Conservation (phyloP, 1,284 basidiomycete species). For the Melampsora occidentalis region DNA sequence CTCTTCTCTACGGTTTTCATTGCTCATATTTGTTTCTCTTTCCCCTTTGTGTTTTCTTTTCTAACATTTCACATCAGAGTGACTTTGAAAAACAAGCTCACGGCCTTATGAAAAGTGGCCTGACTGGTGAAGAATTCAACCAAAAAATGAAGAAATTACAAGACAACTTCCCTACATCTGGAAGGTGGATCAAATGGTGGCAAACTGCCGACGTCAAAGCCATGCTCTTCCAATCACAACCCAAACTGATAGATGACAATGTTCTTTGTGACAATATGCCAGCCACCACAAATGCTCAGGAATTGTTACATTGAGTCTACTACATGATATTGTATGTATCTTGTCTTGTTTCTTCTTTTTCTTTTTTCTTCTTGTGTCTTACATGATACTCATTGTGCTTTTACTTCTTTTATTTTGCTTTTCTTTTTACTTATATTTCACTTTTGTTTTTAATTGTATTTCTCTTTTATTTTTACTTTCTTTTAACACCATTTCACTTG, state of each 20-base stretch:
- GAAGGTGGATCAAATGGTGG: conserved; percentile 20
- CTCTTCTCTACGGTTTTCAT: no score
- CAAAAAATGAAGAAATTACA: background rate
- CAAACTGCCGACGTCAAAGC: background rate
- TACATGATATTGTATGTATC: conserved; percentile 4
- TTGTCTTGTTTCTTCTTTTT: background rate
- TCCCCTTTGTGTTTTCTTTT: no score
- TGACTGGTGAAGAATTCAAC: background rate
- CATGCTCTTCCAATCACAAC: conserved; percentile 4
- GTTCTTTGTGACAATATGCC: background rate
- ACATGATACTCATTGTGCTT: no score
- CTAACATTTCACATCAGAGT: no score
- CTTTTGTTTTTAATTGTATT: no score
- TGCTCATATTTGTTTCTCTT: background rate
- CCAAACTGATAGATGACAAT: background rate
- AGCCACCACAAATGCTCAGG: conserved; percentile 3
- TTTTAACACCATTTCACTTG: no score
- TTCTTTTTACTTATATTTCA: no score
- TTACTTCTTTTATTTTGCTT: no score
- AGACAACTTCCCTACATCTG: background rate
- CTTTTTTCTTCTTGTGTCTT: no score
- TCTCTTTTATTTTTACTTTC: no score
- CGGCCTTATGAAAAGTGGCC: no score
- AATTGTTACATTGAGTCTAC: conserved; percentile 3
- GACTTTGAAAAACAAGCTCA: background rate